phyloP scores from a whole-genome alignment of 2,329 filamentous ascomycete genomes.

The Xylaria sp. region DNA sequence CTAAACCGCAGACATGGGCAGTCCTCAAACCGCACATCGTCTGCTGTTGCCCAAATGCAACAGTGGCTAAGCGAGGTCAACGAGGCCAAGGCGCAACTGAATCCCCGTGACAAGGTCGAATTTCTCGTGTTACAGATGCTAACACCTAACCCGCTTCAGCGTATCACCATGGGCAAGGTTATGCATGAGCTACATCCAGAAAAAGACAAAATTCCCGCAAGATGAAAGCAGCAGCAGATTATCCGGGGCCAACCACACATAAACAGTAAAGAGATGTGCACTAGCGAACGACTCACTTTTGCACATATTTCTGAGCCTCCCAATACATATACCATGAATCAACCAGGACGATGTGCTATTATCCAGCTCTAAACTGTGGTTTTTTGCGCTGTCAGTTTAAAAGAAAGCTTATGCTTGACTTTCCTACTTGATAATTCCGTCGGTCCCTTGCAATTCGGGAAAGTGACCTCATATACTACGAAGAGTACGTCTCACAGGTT shows the following conservation, averaged over 20 bases:
- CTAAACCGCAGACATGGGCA: conserved; percentile 51
- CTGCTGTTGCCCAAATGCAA: conserved; percentile 59
- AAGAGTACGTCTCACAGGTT: conserved; percentile 5
- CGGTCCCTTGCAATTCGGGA: not conserved
- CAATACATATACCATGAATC: not conserved
- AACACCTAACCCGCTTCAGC: conserved; percentile 54
- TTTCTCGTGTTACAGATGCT: conserved; percentile 61
- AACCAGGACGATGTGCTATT: not conserved
- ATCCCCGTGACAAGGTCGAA: conserved; percentile 56
- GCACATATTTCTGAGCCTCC: not conserved
- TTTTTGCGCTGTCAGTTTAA: not conserved
- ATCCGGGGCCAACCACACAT: not conserved
- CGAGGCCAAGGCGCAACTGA: conserved; percentile 53
- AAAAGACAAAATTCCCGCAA: conserved; percentile 2
- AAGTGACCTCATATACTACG: not conserved
- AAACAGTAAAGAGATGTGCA: not conserved
- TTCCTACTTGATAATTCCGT: not conserved
- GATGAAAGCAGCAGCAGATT: not conserved
- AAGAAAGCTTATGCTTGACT: not conserved
- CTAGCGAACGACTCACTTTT: not conserved
- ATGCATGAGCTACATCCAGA: conserved; percentile 49
- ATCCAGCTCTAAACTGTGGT: not conserved
- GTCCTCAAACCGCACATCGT: conserved; percentile 31
- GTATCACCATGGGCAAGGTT: conserved; percentile 61
- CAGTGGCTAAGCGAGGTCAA: conserved; percentile 61